Percentiles rank a stretch among this genome's conserved stretches.
Evolutionary conservation across 768 basidiomycete genomes (phyloP).

Genomic region (Lentinula aciculospora): DNA sequence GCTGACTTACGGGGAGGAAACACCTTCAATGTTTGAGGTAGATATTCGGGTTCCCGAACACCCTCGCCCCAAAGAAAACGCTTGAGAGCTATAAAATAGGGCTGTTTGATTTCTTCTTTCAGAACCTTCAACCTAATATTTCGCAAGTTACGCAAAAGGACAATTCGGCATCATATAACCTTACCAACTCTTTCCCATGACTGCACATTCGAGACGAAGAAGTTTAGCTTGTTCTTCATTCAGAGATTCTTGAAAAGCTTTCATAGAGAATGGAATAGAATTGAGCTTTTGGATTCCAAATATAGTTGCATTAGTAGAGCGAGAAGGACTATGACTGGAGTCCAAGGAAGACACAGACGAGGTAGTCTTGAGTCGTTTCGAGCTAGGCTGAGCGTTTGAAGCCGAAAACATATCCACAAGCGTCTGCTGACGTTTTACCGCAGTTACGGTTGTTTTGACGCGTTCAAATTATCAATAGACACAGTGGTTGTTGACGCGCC

Average conservation of each 20-base stretch:
- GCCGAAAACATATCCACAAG: slow-evolving; percentile 58
- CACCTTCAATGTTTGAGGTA: slow-evolving; percentile 43
- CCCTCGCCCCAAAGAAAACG: slow-evolving; percentile 64
- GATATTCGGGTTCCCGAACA: slow-evolving; percentile 46
- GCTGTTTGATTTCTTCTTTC: slow-evolving; percentile 67
- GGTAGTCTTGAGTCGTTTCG: slow-evolving; percentile 45
- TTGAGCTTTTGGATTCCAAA: slow-evolving; percentile 37
- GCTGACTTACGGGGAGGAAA: slow-evolving; percentile 71
- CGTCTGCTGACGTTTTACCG: slow-evolving; percentile 54
- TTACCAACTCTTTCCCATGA: slow-evolving; percentile 72
- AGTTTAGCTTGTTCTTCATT: slow-evolving; percentile 53
- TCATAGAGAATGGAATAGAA: slow-evolving; percentile 63
- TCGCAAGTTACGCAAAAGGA: neutral
- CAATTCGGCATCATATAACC: slow-evolving; percentile 13
- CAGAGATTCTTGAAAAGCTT: slow-evolving; percentile 45
- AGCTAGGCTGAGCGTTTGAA: slow-evolving; percentile 24
- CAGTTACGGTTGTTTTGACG: slow-evolving; percentile 11
- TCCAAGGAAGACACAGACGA: slow-evolving; percentile 17
- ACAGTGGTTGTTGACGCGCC: neutral
- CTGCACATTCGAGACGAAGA: slow-evolving; percentile 63
- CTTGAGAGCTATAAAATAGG: slow-evolving; percentile 74
- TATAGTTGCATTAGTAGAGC: slow-evolving; percentile 7
- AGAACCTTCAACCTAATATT: slow-evolving; percentile 62
- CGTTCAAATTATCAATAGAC: slow-evolving; percentile 6
- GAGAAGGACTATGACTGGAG: slow-evolving; percentile 10